Percentiles rank a stretch among this genome's conserved stretches.
Evolutionary conservation across 257 asterid species (phyloP).

Genomic region (Striga asiatica): DNA sequence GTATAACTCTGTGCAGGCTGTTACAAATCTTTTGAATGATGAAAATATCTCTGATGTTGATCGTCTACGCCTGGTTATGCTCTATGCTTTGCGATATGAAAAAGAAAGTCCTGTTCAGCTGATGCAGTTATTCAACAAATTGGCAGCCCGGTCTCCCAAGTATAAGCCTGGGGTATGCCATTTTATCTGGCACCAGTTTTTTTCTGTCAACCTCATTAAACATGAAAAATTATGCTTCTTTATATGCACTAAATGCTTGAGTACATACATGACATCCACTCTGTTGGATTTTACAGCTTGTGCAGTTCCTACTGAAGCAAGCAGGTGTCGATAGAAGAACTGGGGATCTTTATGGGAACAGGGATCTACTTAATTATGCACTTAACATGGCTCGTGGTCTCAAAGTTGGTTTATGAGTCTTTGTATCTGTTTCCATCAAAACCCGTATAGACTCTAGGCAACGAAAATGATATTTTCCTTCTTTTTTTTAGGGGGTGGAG

Average conservation of each 20-base stretch:
- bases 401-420: conserved; percentile 37
- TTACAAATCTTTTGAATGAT: conserved; percentile 67
- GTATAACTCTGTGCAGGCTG: conserved; percentile 64
- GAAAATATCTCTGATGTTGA: conserved; percentile 80
- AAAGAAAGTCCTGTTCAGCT: conserved; percentile 95
- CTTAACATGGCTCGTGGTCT: conserved; percentile 98
- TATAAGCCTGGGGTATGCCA: conserved; percentile 89
- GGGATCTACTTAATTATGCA: conserved; percentile 81
- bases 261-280: conserved; percentile 16
- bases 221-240: too few relatives aligned
- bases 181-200: too few relatives aligned
- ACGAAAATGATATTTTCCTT: conserved; percentile 1
- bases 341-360: conserved; percentile 93
- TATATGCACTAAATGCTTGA: too few relatives aligned
- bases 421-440: conserved; percentile 4
- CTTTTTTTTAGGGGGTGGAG: conserved; percentile 89
- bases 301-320: conserved; percentile 89
- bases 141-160: conserved; percentile 90
- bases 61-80: conserved; percentile 86
- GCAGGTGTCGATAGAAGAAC: conserved; percentile 93
- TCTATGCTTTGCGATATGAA: conserved; percentile 94
- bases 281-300: conserved; percentile 57
- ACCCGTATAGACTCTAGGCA: conserved; percentile 5
- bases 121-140: conserved; percentile 90
- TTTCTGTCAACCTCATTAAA: too few relatives aligned